Evolutionary conservation across 1,139 yeast species (phyloP).

Genomic region (Arxiozyma slooffiae): DNA sequence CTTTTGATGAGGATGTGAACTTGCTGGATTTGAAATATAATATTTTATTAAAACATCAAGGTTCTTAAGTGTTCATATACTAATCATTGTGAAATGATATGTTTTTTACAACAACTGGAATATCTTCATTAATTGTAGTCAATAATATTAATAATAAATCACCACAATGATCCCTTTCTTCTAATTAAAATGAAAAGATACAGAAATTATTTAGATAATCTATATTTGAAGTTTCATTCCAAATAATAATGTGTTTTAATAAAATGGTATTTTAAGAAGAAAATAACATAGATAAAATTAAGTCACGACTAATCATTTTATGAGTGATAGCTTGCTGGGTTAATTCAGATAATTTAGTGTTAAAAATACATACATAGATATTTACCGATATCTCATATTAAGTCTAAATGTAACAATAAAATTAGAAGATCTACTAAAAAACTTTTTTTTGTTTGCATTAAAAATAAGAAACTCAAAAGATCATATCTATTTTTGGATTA

Average conservation of each 20-base stretch:
- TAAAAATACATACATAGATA: conserved; percentile 34
- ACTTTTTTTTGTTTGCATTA: not conserved
- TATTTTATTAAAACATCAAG: not conserved
- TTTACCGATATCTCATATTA: conserved; percentile 26
- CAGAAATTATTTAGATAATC: not conserved
- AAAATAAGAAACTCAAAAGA: conserved; percentile 20
- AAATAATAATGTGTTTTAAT: not conserved
- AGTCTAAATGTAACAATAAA: conserved; percentile 31
- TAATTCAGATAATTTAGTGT: conserved; percentile 36
- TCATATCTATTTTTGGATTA: conserved; percentile 17
- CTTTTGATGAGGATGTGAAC: not conserved
- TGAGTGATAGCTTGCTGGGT: conserved; percentile 48
- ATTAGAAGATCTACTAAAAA: conserved; percentile 8
- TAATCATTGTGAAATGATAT: not conserved
- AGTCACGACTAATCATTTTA: conserved; percentile 20
- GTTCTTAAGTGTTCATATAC: not conserved
- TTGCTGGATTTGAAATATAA: not conserved
- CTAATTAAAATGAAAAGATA: not conserved
- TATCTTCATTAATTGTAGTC: not conserved
- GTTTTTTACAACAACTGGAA: not conserved
- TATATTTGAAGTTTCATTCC: not conserved
- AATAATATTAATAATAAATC: not conserved
- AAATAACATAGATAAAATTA: not conserved
- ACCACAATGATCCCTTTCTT: not conserved
- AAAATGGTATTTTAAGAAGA: not conserved